These are phyloP conservation scores for Lactifluus piperatus DNA, from an alignment of 768 basidiomycete genomes.

Conservation along the genomic window DNA sequence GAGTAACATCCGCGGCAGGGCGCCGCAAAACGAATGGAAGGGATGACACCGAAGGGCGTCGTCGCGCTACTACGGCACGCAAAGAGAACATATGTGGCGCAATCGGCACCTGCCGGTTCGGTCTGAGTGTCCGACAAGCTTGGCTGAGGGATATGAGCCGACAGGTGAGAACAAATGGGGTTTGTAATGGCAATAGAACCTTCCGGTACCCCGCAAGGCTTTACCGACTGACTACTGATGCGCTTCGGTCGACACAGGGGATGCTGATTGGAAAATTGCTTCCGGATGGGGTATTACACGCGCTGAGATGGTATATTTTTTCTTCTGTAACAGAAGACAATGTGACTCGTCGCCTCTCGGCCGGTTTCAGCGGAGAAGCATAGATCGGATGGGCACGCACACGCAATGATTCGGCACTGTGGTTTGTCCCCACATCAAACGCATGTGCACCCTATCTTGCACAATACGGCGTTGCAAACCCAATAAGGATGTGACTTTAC, in stretches of 20 bases:
- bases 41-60: conserved; percentile 79
- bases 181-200: conserved; percentile 3
- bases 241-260: conserved; percentile 6
- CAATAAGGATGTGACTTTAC: conserved; percentile 9
- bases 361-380: background rate
- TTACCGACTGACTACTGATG: conserved; percentile 5
- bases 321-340: conserved; percentile 1
- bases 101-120: background rate
- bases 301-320: conserved; percentile 1
- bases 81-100: conserved; percentile 26
- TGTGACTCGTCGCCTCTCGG: conserved; percentile 4
- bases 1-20: conserved; percentile 41
- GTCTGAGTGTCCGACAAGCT: background rate
- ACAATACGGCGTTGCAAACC: background rate
- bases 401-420: background rate
- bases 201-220: background rate
- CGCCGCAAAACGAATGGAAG: conserved; percentile 89
- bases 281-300: conserved; percentile 11
- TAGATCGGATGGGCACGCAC: background rate
- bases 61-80: conserved; percentile 61
- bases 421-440: background rate
- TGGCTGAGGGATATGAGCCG: background rate
- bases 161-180: conserved; percentile 7
- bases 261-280: background rate
- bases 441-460: background rate